These are phyloP conservation scores for Telfairia occidentalis DNA, from an alignment of 331 rosid species.

Conservation along the genomic window DNA sequence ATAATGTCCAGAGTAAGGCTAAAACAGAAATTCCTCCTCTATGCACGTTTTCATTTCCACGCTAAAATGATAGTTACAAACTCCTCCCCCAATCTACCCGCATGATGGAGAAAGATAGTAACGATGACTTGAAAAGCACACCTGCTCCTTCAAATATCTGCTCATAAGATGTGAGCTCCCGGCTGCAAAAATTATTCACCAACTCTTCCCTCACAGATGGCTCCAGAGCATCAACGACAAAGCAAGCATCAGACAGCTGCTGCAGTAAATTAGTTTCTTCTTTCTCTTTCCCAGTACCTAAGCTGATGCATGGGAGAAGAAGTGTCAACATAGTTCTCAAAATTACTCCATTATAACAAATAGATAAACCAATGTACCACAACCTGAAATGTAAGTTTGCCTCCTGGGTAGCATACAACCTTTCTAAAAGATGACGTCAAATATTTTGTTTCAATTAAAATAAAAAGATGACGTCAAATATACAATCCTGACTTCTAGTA, in stretches of 20 bases:
- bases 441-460: too few species aligned
- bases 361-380: neutral
- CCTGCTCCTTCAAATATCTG: conserved; percentile 99
- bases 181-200: conserved; percentile 86
- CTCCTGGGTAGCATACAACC: neutral
- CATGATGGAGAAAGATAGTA: neutral
- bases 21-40: neutral
- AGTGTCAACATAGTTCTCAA: neutral
- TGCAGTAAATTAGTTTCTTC: conserved; percentile 84
- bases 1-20: neutral
- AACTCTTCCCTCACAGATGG: conserved; percentile 96
- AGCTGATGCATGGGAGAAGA: conserved; percentile 58
- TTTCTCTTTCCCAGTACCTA: conserved; percentile 97
- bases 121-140: conserved; percentile 20
- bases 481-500: neutral
- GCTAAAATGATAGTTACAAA: neutral
- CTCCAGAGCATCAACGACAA: conserved; percentile 95
- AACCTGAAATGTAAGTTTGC: neutral
- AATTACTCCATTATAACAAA: neutral
- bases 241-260: conserved; percentile 93
- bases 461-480: neutral
- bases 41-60: neutral
- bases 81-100: neutral
- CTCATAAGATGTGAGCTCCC: conserved; percentile 94
- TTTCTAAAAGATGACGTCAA: neutral